Evolutionary conservation across 352 stramenopile species (phyloP), one percentile per base, ranked within the genome.

Genomic region (Aphanomyces invadans): DNA sequence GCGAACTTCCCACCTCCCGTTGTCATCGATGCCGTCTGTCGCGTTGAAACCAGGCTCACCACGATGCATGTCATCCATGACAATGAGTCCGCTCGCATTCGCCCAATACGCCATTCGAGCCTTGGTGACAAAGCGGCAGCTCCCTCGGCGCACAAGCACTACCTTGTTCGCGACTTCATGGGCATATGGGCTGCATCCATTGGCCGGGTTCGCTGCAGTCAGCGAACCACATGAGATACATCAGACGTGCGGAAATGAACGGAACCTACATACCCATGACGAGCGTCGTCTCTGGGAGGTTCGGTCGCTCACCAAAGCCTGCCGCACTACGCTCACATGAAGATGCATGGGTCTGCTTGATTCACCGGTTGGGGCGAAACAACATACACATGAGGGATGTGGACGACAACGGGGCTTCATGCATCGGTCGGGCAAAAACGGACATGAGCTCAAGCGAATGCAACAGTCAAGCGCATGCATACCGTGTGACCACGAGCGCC

Each of bases 121-220:
- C n/a, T 67, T 67, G 1, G 60, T 67, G 4, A 38, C 42, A 33
- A 67, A 67, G 42, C 60, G 60, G 23, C 60, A 67, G 19, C 57
- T 39, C 19, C 60, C 60, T 9, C 55, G 55, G n/a, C 2, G n/a
- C 15, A 46, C 55, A 3, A 64, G 36, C 11, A 64, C 32, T 0
- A 64, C 2, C 15, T 51, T 64, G 17, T 31, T 23, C 4, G 21
- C 4, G 4, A 49, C 55, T n/a, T 64, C 26, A 38, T 51, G 15
- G 5, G 12, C 3, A 11, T 52, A 2, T 4, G 28, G 55, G 15
- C 11, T 4, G 55, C 55, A 64, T n/a, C 36, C 21, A 23, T 64
- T 38, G 9, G 31, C 19, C 1, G 55, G 55, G 9, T 23, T 28
- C 12, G 32, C 55, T 64, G 29, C 29, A 25, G 19, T 9, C 0